Evolutionary conservation across 805 yeast species (phyloP), one percentile per base, ranked within the genome.

Genomic region (Cyberlindnera mrakii): DNA sequence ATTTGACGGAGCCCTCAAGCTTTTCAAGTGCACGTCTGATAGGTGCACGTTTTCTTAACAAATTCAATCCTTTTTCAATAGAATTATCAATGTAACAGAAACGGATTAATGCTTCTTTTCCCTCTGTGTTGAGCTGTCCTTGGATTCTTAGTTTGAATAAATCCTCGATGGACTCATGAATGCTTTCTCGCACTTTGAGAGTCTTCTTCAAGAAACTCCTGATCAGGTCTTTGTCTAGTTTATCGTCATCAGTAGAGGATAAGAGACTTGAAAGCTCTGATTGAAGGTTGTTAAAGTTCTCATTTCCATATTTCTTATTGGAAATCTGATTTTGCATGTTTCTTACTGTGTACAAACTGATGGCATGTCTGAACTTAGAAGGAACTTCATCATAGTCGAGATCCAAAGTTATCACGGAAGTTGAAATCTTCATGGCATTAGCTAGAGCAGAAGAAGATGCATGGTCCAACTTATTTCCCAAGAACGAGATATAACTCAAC

Each of bases 301-400:
- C 48, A 3, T 30, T 6, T 18, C 27, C 30, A 15, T 37, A 11
- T 40, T 41, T 8, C 46, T 49, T 6, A 53, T 51, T 15, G 47
- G 58, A 53, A 27, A 82, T 60, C 41, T 77, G 73, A 18, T 65
- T 60, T 52, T 83, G 90, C 79, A 88, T 80, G 60, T 90, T 90
- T 55, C 82, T 76, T 79, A 90, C 80, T 10, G 91, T 80, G 58
- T 83, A 83, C 19, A 85, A 67, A 0, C 95, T 87, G 39, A 89
- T 72, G 45, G 75, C 75, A 45, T 85, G 83, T 53, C 74, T 78
- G 50, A 80, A 68, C 35, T 74, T 67, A 20, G 71, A 71, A 1
- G 89, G 78, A 52, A 85, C 68, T 8, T 68, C 64, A 4, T 68
- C 77, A 42, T 68, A 68, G 50, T 85, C 89, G 33, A 85, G 69